A percentile compares a stretch with the other conserved stretches of the same genome.
phyloP scores from a whole-genome alignment of 306 rosid genomes.

The Malus sylvestris region DNA sequence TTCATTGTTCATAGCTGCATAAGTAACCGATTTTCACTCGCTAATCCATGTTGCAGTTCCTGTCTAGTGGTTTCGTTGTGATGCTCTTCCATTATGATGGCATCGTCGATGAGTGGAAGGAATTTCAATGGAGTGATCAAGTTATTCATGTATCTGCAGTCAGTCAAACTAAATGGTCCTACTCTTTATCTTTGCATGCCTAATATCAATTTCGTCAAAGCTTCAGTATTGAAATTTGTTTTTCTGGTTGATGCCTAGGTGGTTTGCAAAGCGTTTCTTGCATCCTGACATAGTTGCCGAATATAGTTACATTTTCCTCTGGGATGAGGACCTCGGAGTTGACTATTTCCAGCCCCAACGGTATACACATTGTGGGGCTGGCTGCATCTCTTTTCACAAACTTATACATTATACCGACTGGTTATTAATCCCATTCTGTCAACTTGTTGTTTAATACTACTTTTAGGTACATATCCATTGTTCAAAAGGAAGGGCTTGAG shows the following conservation, averaged over 20 bases:
- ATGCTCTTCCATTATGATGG: conserved; percentile 95
- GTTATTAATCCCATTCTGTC: neutral
- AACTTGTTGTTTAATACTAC: neutral
- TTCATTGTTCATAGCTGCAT: neutral
- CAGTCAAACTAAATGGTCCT: conserved; percentile 70
- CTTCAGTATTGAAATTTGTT: conserved; percentile 5
- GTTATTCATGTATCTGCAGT: conserved; percentile 62
- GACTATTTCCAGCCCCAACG: conserved; percentile 59
- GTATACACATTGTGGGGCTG: conserved; percentile 26
- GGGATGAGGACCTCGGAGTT: conserved; percentile 99
- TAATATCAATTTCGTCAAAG: neutral
- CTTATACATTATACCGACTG: neutral
- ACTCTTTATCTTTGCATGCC: conserved; percentile 2
- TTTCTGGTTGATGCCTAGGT: conserved; percentile 46
- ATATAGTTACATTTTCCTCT: conserved; percentile 76
- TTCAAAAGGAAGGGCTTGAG: conserved; percentile 63
- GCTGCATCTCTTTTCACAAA: conserved; percentile 3
- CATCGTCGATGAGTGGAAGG: conserved; percentile 56
- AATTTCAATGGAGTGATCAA: conserved; percentile 45
- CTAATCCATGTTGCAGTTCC: conserved; percentile 42
- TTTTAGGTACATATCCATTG: conserved; percentile 62
- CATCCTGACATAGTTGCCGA: conserved; percentile 91
- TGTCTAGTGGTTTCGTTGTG: conserved; percentile 52
- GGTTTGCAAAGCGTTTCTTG: conserved; percentile 96
- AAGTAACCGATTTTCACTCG: conserved; percentile 1